A percentile compares a stretch with the other conserved stretches of the same genome.
These are phyloP conservation scores for Xerocomellus dryophilus DNA, from an alignment of 768 basidiomycete genomes.

Conservation along the genomic window DNA sequence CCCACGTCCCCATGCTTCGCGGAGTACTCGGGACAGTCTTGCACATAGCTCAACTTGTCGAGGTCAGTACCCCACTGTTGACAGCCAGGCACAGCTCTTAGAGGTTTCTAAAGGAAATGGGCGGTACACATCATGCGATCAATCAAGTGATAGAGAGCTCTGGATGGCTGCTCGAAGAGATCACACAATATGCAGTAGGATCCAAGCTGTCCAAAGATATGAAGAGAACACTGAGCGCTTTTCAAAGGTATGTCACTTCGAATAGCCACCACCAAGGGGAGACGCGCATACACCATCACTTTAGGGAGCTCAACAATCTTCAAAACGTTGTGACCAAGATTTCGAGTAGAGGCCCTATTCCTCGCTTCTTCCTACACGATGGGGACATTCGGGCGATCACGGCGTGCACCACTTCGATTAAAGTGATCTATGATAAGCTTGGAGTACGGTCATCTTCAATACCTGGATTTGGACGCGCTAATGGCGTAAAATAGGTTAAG, in stretches of 20 bases:
- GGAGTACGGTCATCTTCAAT: not conserved
- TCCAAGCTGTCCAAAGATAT: not conserved
- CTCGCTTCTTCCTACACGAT: constrained; percentile 11
- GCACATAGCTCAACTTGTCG: constrained; percentile 2
- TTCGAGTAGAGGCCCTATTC: not conserved
- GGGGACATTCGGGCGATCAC: constrained; percentile 8
- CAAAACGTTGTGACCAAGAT: constrained; percentile 7
- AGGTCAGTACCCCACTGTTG: constrained; percentile 1
- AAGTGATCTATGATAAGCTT: constrained; percentile 1
- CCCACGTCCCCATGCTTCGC: not conserved
- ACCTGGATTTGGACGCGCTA: not conserved
- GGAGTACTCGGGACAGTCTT: constrained; percentile 9
- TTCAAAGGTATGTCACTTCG: constrained; percentile 2
- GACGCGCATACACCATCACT: no score
- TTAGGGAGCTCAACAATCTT: constrained; percentile 11
- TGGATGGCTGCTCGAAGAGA: constrained; percentile 14
- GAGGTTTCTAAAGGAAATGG: constrained; percentile 1
- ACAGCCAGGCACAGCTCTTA: not conserved
- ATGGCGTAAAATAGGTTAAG: constrained; percentile 4
- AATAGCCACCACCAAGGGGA: no score
- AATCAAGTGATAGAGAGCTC: constrained; percentile 12
- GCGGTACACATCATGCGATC: constrained; percentile 14
- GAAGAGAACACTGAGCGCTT: constrained; percentile 1
- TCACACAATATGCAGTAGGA: not conserved
- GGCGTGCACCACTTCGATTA: constrained; percentile 12